Evolutionary conservation across 2,329 filamentous ascomycete species (phyloP).

Genomic region (Diplodia intermedia): DNA sequence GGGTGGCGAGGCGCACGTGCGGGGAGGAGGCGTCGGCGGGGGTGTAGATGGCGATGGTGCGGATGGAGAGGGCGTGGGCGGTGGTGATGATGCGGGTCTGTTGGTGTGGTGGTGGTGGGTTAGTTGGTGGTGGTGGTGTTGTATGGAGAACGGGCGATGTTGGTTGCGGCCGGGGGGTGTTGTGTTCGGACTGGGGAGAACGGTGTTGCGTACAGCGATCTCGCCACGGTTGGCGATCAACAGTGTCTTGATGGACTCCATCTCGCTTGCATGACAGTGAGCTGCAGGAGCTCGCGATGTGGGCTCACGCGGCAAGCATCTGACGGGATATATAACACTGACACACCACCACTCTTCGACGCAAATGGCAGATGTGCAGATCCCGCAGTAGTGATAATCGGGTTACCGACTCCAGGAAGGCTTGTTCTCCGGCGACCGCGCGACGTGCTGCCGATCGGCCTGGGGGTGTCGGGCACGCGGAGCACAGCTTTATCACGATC

Average conservation of each 20-base stretch:
- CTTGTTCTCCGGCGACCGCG: neutral
- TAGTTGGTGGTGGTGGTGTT: neutral
- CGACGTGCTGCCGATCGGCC: neutral
- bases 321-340: neutral
- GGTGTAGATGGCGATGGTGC: constrained; percentile 65
- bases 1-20: constrained; percentile 62
- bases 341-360: constrained; percentile 4
- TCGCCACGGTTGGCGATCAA: constrained; percentile 67
- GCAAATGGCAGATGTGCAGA: no score
- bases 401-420: neutral
- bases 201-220: constrained; percentile 54
- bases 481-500: constrained; percentile 4
- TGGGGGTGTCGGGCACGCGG: neutral
- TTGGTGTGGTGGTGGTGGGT: neutral
- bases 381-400: neutral
- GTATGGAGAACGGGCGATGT: neutral
- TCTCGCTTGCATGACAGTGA: constrained; percentile 33
- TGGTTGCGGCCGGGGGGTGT: neutral
- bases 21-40: constrained; percentile 61
- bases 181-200: neutral
- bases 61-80: constrained; percentile 58
- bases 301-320: neutral
- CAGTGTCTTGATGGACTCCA: constrained; percentile 58
- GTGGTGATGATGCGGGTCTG: constrained; percentile 59
- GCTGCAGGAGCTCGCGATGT: neutral